A percentile compares a stretch with the other conserved stretches of the same genome.
Conservation (phyloP, 257 asterid species). For the Anisodus tanguticus region DNA sequence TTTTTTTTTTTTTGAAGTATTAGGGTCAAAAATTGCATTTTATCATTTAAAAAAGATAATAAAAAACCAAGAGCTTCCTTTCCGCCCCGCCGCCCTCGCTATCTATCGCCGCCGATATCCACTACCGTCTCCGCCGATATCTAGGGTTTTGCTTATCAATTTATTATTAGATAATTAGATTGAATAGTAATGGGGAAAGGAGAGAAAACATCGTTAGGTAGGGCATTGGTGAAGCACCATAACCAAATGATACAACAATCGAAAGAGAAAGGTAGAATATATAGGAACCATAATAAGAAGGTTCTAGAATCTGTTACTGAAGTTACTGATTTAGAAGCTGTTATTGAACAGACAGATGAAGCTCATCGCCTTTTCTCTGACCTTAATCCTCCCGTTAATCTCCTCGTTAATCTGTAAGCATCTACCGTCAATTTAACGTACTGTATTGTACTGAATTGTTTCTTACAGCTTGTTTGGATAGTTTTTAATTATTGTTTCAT, state of each 20-base stretch:
- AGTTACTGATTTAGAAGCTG: slow-evolving; percentile 84
- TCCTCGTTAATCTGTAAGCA: slow-evolving; percentile 66
- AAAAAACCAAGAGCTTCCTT: too few relatives aligned
- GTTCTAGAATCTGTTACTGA: slow-evolving; percentile 94
- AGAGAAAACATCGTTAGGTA: slow-evolving; percentile 73
- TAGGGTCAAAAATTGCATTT: too few relatives aligned
- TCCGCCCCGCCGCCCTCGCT: too few relatives aligned
- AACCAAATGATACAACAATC: slow-evolving; percentile 77
- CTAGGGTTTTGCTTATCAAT: too few relatives aligned
- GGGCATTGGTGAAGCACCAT: slow-evolving; percentile 94
- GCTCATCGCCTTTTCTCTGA: slow-evolving; percentile 73
- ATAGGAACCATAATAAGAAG: slow-evolving; percentile 73
- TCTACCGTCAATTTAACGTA: not conserved
- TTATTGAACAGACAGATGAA: slow-evolving; percentile 85
- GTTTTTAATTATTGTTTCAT: too few relatives aligned
- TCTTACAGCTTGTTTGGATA: too few relatives aligned
- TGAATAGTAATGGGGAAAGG: slow-evolving; percentile 60
- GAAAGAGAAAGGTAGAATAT: slow-evolving; percentile 72
- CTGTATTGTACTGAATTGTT: too few relatives aligned
- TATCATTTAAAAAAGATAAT: too few relatives aligned
- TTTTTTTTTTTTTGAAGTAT: too few relatives aligned
- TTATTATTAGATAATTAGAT: too few relatives aligned
- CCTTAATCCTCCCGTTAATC: slow-evolving; percentile 57
- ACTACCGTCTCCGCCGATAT: too few relatives aligned
- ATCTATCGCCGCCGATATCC: too few relatives aligned